These are phyloP conservation scores for Brassica carinata DNA, from an alignment of 345 rosid species.

Conservation along the genomic window DNA sequence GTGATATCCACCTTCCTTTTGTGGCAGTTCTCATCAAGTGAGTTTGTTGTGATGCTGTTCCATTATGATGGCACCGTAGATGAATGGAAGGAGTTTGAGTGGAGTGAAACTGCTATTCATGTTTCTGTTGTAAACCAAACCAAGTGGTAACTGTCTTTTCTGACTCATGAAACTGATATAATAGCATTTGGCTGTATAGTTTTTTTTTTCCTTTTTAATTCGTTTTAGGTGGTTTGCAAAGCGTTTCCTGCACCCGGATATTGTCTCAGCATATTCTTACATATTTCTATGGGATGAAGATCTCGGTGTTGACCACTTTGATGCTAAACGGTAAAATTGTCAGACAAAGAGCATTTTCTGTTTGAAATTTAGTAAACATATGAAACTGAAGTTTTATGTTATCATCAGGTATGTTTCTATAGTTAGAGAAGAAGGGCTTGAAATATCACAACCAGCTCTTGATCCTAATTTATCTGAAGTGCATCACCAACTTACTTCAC, in stretches of 20 bases:
- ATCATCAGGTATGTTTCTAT: constrained; percentile 63
- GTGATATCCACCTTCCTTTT: background rate
- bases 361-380: constrained; percentile 2
- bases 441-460: constrained; percentile 89
- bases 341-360: background rate
- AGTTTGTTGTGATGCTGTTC: constrained; percentile 72
- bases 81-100: constrained; percentile 67
- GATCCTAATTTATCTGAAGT: constrained; percentile 57
- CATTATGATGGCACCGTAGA: constrained; percentile 79
- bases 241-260: constrained; percentile 64
- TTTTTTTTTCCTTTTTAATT: background rate
- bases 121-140: constrained; percentile 74
- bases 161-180: background rate
- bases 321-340: constrained; percentile 35
- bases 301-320: constrained; percentile 46
- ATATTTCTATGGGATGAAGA: constrained; percentile 56
- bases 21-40: constrained; percentile 59
- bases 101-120: constrained; percentile 69
- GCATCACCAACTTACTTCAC: constrained; percentile 63
- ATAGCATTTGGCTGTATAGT: background rate
- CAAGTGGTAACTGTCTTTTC: constrained; percentile 57
- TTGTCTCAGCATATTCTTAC: constrained; percentile 43
- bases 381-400: constrained; percentile 7
- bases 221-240: constrained; percentile 85
- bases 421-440: constrained; percentile 68